These are phyloP conservation scores for Fusarium keratoplasticum DNA, from an alignment of 2,329 filamentous ascomycete genomes.

Conservation along the genomic window DNA sequence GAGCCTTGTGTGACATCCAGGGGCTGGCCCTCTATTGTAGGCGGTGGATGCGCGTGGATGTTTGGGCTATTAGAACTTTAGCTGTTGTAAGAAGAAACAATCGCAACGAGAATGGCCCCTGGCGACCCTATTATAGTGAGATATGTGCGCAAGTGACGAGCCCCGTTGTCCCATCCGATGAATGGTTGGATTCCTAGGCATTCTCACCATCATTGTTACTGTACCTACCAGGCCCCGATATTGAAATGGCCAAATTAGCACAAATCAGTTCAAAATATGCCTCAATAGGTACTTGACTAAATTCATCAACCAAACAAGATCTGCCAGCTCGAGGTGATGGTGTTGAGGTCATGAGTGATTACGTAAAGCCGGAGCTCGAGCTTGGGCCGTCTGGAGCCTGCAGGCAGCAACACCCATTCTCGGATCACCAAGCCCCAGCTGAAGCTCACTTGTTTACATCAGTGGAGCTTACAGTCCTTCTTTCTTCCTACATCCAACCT, in stretches of 20 bases:
- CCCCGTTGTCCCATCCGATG: neutral
- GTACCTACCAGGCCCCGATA: no score
- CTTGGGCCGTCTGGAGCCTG: constrained; percentile 22
- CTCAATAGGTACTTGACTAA: neutral
- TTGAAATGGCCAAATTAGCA: no score
- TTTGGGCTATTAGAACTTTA: neutral
- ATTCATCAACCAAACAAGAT: neutral
- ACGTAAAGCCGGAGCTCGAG: constrained; percentile 3
- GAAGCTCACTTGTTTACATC: constrained; percentile 12
- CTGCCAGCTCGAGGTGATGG: neutral
- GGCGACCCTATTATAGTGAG: neutral
- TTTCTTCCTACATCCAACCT: neutral
- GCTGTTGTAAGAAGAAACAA: neutral
- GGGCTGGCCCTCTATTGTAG: neutral
- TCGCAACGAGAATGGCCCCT: neutral
- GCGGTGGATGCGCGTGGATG: neutral
- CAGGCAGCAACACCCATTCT: constrained; percentile 30
- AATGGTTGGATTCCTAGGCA: neutral
- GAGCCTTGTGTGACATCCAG: neutral
- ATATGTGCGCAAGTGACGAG: neutral
- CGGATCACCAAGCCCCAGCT: constrained; percentile 13
- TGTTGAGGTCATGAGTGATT: neutral
- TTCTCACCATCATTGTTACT: neutral
- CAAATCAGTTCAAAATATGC: neutral
- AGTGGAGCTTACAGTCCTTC: constrained; percentile 1